Evolutionary conservation across 306 rosid species (phyloP).

Genomic region (Begonia masoniana): DNA sequence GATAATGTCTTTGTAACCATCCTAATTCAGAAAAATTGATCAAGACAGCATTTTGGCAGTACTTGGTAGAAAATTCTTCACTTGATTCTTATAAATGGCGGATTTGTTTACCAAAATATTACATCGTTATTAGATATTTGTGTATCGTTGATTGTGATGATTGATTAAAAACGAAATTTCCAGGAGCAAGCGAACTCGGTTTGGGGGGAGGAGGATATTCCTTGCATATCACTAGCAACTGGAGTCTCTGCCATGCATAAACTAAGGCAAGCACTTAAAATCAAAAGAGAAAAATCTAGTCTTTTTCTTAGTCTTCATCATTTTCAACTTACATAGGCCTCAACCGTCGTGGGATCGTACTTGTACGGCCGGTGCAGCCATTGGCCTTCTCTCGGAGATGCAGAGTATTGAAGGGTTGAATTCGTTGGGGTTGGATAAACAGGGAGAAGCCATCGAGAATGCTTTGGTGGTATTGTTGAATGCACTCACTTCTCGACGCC

Average conservation of each 20-base stretch:
- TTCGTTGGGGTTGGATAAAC: slow-evolving; percentile 40
- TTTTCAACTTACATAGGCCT: slow-evolving; percentile 36
- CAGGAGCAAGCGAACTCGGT: slow-evolving; percentile 63
- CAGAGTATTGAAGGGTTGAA: slow-evolving; percentile 48
- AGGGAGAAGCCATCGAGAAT: slow-evolving; percentile 56
- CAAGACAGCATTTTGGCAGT: neutral
- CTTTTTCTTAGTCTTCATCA: neutral
- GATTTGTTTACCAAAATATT: too few relatives aligned
- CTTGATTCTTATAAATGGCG: too few relatives aligned
- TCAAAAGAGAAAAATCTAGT: neutral
- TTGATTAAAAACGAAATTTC: slow-evolving; percentile 3
- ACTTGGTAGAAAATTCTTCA: too few relatives aligned
- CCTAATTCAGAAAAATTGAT: too few relatives aligned
- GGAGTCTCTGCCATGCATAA: slow-evolving; percentile 92
- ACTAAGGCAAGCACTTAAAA: slow-evolving; percentile 50
- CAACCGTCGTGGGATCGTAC: slow-evolving; percentile 98
- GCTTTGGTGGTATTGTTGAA: slow-evolving; percentile 46
- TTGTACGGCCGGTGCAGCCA: slow-evolving; percentile 84
- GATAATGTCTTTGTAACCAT: too few relatives aligned
- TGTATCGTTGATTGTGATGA: neutral
- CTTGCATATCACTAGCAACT: slow-evolving; percentile 58
- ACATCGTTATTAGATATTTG: too few relatives aligned
- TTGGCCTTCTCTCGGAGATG: slow-evolving; percentile 64
- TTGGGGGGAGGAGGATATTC: slow-evolving; percentile 71
- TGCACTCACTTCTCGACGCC: slow-evolving; percentile 64